Conservation (phyloP, 1,284 basidiomycete species). For the Cystobasidiaceae sp. region DNA sequence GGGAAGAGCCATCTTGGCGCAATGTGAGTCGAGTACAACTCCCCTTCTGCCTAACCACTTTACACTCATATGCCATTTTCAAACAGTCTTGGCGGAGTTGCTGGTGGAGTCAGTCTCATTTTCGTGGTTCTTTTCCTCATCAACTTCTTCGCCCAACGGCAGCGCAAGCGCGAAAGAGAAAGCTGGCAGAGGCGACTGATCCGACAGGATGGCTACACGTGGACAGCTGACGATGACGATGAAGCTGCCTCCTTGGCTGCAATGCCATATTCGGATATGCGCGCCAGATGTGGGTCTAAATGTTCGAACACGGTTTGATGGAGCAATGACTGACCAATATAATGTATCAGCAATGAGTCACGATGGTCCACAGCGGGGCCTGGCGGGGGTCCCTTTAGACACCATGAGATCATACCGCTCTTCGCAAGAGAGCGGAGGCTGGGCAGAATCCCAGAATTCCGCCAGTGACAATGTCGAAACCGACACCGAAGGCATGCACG, state of each 20-base stretch:
- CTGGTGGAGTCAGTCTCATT: slow-evolving; percentile 7
- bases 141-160: slow-evolving; percentile 22
- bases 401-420: no score
- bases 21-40: neutral
- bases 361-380: neutral
- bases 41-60: no score
- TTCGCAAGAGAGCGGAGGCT: neutral
- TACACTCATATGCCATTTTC: neutral
- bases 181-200: neutral
- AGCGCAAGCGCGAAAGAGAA: neutral
- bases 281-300: neutral
- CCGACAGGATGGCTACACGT: slow-evolving; percentile 2
- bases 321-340: neutral
- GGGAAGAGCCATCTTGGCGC: slow-evolving; percentile 6
- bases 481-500: slow-evolving; percentile 27
- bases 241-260: slow-evolving; percentile 7
- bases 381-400: no score
- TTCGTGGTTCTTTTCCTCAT: slow-evolving; percentile 17
- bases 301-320: neutral
- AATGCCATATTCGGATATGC: slow-evolving; percentile 15
- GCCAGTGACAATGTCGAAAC: slow-evolving; percentile 25
- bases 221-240: slow-evolving; percentile 16
- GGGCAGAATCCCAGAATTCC: neutral
- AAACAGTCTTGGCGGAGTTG: slow-evolving; percentile 19
- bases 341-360: neutral